A percentile compares a stretch with the other conserved stretches of the same genome.
These are phyloP conservation scores for Jacaranda mimosifolia DNA, from an alignment of 257 asterid genomes.

Conservation along the genomic window DNA sequence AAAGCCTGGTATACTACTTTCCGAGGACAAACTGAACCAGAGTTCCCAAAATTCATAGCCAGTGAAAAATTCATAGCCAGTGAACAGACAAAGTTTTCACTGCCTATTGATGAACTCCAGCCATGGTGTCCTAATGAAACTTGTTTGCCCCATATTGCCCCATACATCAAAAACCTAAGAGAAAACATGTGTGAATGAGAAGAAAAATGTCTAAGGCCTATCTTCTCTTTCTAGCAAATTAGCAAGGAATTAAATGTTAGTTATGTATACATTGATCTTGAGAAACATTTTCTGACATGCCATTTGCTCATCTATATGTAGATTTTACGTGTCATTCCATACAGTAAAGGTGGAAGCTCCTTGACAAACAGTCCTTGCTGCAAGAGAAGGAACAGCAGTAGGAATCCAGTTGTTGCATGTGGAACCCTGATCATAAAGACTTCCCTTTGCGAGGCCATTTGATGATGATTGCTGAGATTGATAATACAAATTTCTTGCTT, in stretches of 20 bases:
- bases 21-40: constrained; percentile 50
- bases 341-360: constrained; percentile 65
- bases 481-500: constrained; percentile 45
- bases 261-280: constrained; percentile 43
- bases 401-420: constrained; percentile 39
- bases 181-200: constrained; percentile 25
- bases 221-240: not conserved
- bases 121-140: constrained; percentile 32
- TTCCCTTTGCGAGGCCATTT: not conserved
- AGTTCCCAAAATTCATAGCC: constrained; percentile 90
- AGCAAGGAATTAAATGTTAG: constrained; percentile 36
- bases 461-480: constrained; percentile 47
- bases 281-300: not conserved
- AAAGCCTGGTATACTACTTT: constrained; percentile 52
- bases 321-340: constrained; percentile 65
- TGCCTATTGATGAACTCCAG: constrained; percentile 71
- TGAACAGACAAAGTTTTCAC: constrained; percentile 16
- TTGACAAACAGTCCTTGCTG: constrained; percentile 44
- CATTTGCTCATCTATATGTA: not conserved
- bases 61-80: constrained; percentile 67
- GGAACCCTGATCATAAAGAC: constrained; percentile 26
- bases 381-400: constrained; percentile 55
- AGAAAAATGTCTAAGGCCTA: constrained; percentile 12
- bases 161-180: not conserved
- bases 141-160: no score